Evolutionary conservation across 495 filamentous ascomycete species (phyloP), one percentile per base, ranked within the genome.

Genomic region (Aspergillus kassunensis): DNA sequence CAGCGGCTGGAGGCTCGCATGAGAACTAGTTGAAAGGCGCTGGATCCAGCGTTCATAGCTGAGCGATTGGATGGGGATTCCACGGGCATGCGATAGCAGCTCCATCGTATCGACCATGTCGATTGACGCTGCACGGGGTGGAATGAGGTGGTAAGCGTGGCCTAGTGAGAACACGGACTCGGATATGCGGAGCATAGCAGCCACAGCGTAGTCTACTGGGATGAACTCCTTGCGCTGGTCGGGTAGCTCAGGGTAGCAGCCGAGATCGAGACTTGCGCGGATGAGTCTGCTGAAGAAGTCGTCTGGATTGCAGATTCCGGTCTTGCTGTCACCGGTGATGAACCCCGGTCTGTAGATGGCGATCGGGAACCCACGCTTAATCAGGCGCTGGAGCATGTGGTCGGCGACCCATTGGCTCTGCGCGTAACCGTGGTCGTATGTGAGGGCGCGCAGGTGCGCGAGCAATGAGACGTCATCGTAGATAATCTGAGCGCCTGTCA

Each of bases 341-440:
- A 49, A 40, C 2, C 45, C 46, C 2, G 54, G 50, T 4, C 58
- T 45, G 49, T 61, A 55, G 16, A 61, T 55, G 24, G 46, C 20
- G 23, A 61, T 41, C 0, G 54, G 58, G 31, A 61, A 39, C 0
- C 58, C 58, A 19, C 49, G 53, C 0, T 37, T 21, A 11, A 54
- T 54, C 0, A 51, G 50, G n/a, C 54, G 51, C 54, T 51, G 54
- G 2, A 51, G 12, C 7, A 61, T 44, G 9, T 15, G 36, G 13
- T 61, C 58, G 1, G 50, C 51, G 4, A 57, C 51, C 21, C 46
- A 54, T 29, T 61, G 49, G 50, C 58, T 61, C 19, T 54, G 50
- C 2, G 58, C 45, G 19, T 61, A 57, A 6, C 58, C 58, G 30
- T 50, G 29, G 4, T 48, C 42, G 13, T 57, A 30, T 6, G 23